These are phyloP conservation scores for Mycena metata DNA, from an alignment of 768 basidiomycete genomes.

Conservation along the genomic window DNA sequence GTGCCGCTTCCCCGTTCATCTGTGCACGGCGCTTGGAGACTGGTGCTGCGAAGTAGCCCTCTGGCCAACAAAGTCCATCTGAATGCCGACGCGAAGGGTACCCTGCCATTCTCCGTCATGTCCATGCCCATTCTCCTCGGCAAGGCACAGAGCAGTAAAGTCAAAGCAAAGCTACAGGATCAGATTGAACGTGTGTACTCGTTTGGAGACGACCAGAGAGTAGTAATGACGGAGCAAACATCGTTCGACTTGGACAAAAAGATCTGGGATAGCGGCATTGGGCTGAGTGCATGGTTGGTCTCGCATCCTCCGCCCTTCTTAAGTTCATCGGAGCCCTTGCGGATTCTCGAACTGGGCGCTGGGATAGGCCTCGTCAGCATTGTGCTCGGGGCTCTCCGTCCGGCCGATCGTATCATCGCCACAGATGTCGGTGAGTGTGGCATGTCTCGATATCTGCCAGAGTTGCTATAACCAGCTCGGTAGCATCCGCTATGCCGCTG, in stretches of 20 bases:
- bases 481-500: constrained; percentile 86
- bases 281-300: constrained; percentile 84
- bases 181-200: constrained; percentile 71
- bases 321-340: constrained; percentile 9
- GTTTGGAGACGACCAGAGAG: constrained; percentile 39
- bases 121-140: constrained; percentile 75
- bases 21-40: constrained; percentile 70
- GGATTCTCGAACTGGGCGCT: constrained; percentile 65
- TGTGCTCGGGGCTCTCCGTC: constrained; percentile 69
- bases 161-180: constrained; percentile 69
- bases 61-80: constrained; percentile 50
- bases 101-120: constrained; percentile 72
- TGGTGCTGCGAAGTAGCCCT: constrained; percentile 59
- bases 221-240: constrained; percentile 82
- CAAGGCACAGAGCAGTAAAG: constrained; percentile 44
- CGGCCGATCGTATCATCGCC: constrained; percentile 61
- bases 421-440: constrained; percentile 81
- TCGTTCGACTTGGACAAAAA: constrained; percentile 98
- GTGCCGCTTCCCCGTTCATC: constrained; percentile 72
- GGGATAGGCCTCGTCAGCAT: constrained; percentile 89
- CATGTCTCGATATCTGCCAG: neutral
- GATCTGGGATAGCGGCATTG: constrained; percentile 96
- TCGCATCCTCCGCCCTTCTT: constrained; percentile 3
- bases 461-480: neutral
- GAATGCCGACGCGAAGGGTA: constrained; percentile 49